Conservation (phyloP, 805 yeast species). For the Zygosaccharomyces siamensis region DNA sequence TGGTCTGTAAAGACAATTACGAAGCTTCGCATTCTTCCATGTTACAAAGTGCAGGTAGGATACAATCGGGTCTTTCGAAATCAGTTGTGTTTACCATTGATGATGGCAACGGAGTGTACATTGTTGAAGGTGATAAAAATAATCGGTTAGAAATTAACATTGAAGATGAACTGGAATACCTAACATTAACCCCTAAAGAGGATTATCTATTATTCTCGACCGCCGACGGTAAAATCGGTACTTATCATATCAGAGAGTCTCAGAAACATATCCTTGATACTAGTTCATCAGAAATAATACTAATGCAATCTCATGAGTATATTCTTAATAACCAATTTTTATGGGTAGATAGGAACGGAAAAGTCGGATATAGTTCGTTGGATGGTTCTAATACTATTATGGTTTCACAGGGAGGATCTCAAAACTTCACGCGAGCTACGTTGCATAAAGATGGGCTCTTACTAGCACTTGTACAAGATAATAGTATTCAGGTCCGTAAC, state of each 20-base stretch:
- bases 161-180: conserved; percentile 1
- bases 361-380: conserved; percentile 11
- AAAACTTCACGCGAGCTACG: conserved; percentile 6
- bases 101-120: not conserved
- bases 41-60: not conserved
- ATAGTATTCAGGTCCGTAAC: conserved; percentile 14
- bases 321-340: conserved; percentile 15
- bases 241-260: not conserved
- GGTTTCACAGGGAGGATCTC: conserved; percentile 4
- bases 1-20: conserved; percentile 3
- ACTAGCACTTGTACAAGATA: conserved; percentile 23
- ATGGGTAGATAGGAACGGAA: conserved; percentile 19
- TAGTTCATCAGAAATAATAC: conserved; percentile 10
- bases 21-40: conserved; percentile 2
- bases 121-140: not conserved
- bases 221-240: conserved; percentile 5
- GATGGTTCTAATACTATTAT: conserved; percentile 7
- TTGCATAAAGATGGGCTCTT: conserved; percentile 39
- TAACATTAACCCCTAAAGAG: conserved; percentile 4
- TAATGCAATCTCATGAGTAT: conserved; percentile 14
- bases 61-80: not conserved
- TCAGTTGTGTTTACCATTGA: conserved; percentile 3
- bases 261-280: not conserved
- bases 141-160: conserved; percentile 1
- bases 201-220: conserved; percentile 6